These are phyloP conservation scores for Vanderwaltozyma polyspora DNA, from an alignment of 805 yeast genomes.

Conservation along the genomic window DNA sequence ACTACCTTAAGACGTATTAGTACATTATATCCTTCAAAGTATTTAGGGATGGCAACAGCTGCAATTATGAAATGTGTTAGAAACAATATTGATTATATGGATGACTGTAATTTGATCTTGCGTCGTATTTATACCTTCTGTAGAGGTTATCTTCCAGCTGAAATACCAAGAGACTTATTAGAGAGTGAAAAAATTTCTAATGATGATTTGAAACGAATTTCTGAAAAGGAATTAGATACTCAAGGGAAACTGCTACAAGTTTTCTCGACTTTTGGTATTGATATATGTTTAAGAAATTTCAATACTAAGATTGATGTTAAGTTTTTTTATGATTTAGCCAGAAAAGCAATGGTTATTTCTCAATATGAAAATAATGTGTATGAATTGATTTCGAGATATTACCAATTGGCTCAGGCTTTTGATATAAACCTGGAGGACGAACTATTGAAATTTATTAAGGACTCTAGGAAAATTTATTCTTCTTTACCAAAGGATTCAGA, in stretches of 20 bases:
- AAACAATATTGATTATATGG: constrained; percentile 28
- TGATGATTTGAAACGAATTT: constrained; percentile 32
- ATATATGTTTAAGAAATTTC: constrained; percentile 26
- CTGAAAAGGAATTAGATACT: constrained; percentile 46
- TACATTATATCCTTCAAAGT: constrained; percentile 70
- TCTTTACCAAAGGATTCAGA: constrained; percentile 20
- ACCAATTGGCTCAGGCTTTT: constrained; percentile 46
- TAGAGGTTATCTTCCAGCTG: constrained; percentile 45
- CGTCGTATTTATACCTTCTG: constrained; percentile 57
- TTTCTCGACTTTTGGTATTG: constrained; percentile 44
- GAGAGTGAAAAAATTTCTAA: constrained; percentile 16
- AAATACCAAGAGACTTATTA: constrained; percentile 28
- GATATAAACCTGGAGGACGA: constrained; percentile 48
- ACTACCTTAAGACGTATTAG: constrained; percentile 48
- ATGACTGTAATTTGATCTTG: constrained; percentile 32
- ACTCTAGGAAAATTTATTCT: constrained; percentile 34
- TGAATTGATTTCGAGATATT: constrained; percentile 31
- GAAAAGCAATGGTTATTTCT: constrained; percentile 16
- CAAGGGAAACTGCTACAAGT: constrained; percentile 58
- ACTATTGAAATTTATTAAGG: constrained; percentile 29
- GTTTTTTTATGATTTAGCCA: constrained; percentile 13
- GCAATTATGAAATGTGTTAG: constrained; percentile 44
- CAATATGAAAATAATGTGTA: constrained; percentile 15
- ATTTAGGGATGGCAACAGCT: constrained; percentile 55
- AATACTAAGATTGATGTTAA: constrained; percentile 17